Conservation (phyloP, 2,329 filamentous ascomycete genomes). For the Alternaria sp. region DNA sequence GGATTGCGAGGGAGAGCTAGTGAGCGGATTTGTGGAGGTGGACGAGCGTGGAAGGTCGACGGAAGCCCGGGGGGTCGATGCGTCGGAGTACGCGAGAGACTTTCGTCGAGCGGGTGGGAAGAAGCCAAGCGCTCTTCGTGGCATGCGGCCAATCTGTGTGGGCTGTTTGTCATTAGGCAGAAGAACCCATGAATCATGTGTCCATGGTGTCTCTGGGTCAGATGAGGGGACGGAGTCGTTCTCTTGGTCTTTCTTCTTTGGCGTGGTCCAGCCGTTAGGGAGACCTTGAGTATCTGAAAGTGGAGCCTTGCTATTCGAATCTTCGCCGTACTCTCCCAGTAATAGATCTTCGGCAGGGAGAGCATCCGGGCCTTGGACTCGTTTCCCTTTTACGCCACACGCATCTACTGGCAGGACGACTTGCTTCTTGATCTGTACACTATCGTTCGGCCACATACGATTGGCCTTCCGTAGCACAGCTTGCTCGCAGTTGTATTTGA, state of each 20-base stretch:
- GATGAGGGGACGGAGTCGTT: slow-evolving; percentile 43
- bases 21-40: slow-evolving; percentile 40
- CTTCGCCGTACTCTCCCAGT: slow-evolving; percentile 37
- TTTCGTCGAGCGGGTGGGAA: slow-evolving; percentile 92
- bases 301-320: slow-evolving; percentile 20
- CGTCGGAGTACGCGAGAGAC: slow-evolving; percentile 70
- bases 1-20: slow-evolving; percentile 48
- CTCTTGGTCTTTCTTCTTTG: slow-evolving; percentile 43
- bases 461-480: slow-evolving; percentile 86
- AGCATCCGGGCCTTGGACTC: slow-evolving; percentile 47
- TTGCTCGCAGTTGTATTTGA: slow-evolving; percentile 86
- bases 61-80: slow-evolving; percentile 71
- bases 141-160: slow-evolving; percentile 84
- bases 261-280: slow-evolving; percentile 48
- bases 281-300: slow-evolving; percentile 28
- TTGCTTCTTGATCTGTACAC: slow-evolving; percentile 80
- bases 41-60: slow-evolving; percentile 63
- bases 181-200: slow-evolving; percentile 86
- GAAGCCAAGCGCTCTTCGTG: slow-evolving; percentile 81
- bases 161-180: slow-evolving; percentile 74
- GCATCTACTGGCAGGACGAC: slow-evolving; percentile 88
- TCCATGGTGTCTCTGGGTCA: slow-evolving; percentile 70
- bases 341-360: slow-evolving; percentile 49
- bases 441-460: slow-evolving; percentile 92
- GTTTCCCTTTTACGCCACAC: slow-evolving; percentile 80